Evolutionary conservation across 1,139 yeast genomes (phyloP).

Genomic region (Casaregolazyma suthepensis): DNA sequence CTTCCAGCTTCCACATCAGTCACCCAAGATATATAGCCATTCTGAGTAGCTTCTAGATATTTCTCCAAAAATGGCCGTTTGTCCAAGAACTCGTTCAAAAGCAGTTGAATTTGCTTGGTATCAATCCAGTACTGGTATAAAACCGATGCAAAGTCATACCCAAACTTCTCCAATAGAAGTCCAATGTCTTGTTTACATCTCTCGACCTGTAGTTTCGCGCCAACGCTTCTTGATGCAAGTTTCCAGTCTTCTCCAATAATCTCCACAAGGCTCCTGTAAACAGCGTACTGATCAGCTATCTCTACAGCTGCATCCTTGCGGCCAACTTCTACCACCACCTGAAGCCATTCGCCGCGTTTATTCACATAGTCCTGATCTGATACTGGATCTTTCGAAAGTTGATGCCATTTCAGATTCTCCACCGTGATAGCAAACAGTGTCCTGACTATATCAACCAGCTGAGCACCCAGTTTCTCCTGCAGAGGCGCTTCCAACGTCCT

Average conservation of each 20-base stretch:
- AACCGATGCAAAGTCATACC: constrained; percentile 61
- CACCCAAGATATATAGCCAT: constrained; percentile 69
- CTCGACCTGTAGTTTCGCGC: constrained; percentile 27
- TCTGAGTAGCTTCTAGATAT: constrained; percentile 48
- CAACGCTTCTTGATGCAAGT: constrained; percentile 9
- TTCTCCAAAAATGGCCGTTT: constrained; percentile 45
- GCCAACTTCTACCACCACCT: constrained; percentile 43
- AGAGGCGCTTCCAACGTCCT: constrained; percentile 11
- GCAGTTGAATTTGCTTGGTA: constrained; percentile 46
- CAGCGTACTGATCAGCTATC: constrained; percentile 63
- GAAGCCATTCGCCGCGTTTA: constrained; percentile 47
- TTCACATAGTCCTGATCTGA: constrained; percentile 22
- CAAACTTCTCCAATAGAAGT: constrained; percentile 54
- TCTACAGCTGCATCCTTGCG: constrained; percentile 49
- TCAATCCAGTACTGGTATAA: constrained; percentile 57
- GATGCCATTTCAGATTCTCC: constrained; percentile 26
- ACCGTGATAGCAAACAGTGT: constrained; percentile 28
- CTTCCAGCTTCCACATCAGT: constrained; percentile 50
- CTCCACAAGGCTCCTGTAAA: constrained; percentile 59
- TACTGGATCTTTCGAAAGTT: constrained; percentile 7
- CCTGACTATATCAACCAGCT: constrained; percentile 28
- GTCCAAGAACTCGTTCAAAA: constrained; percentile 54
- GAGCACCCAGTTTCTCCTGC: constrained; percentile 16
- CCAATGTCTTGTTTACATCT: constrained; percentile 34
- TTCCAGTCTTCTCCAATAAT: constrained; percentile 52